Evolutionary conservation across 2,329 filamentous ascomycete species (phyloP).

Genomic region (Pseudomassariella vexata): DNA sequence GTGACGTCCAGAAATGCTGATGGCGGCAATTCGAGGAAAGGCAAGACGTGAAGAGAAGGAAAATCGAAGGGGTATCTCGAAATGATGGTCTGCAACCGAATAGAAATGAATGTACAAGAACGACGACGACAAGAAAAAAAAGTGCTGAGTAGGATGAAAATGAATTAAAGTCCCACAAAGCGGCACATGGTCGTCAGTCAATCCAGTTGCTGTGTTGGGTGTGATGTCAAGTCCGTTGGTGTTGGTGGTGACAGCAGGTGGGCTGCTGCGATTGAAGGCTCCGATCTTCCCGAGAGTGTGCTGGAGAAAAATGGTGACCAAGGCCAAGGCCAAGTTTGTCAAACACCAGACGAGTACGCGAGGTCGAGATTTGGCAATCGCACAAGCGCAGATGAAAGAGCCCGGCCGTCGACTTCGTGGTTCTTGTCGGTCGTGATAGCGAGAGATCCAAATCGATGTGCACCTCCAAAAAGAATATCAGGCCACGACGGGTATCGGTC

Average conservation of each 20-base stretch:
- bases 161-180: slow-evolving; percentile 5
- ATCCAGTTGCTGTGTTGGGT: not conserved
- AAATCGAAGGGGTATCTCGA: slow-evolving; percentile 2
- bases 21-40: not conserved
- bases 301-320: not conserved
- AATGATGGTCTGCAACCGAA: not conserved
- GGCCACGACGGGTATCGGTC: not conserved
- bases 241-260: not conserved
- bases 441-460: not conserved
- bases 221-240: not conserved
- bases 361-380: too few species aligned
- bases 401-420: too few species aligned
- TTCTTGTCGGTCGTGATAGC: too few species aligned
- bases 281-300: not conserved
- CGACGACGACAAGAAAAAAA: not conserved
- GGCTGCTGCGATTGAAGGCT: not conserved
- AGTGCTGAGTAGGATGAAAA: slow-evolving; percentile 3
- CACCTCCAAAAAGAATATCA: slow-evolving; percentile 1
- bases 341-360: too few species aligned
- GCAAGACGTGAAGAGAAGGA: not conserved
- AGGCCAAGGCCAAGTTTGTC: not conserved
- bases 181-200: slow-evolving; percentile 2
- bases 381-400: too few species aligned
- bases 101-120: not conserved
- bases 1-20: not conserved